Conservation (phyloP, 169 alveolate genomes). For the Eimeria zaria region DNA sequence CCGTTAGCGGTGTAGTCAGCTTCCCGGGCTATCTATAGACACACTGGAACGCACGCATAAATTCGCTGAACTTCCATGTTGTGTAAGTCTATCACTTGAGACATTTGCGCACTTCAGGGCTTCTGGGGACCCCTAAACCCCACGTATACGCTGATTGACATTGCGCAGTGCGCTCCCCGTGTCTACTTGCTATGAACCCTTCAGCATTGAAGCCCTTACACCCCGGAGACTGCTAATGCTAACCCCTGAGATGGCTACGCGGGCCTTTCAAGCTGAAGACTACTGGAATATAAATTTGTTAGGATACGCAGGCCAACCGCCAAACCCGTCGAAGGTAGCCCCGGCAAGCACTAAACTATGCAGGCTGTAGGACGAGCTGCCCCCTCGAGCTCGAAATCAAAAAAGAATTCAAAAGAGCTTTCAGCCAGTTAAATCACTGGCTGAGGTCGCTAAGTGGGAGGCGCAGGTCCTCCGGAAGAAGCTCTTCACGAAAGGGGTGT, state of each 20-base stretch:
- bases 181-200: too few species aligned
- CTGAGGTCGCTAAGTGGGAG: conserved; percentile 84
- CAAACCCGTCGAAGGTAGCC: not conserved
- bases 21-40: not conserved
- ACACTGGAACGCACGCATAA: not conserved
- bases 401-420: not conserved
- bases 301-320: not conserved
- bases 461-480: conserved; percentile 92
- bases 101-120: not conserved
- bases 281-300: not conserved
- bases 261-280: not conserved
- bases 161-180: too few species aligned
- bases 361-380: not conserved
- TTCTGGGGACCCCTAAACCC: not conserved
- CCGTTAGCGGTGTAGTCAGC: not conserved
- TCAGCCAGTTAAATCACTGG: not conserved
- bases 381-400: not conserved
- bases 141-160: not conserved
- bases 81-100: not conserved
- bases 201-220: not conserved
- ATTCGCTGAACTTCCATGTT: too few species aligned
- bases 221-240: not conserved
- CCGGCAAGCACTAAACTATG: not conserved
- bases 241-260: not conserved
- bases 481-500: conserved; percentile 92